A percentile compares a stretch with the other conserved stretches of the same genome.
Conservation (phyloP, 2,329 filamentous ascomycete species). For the Diplodia seriata region DNA sequence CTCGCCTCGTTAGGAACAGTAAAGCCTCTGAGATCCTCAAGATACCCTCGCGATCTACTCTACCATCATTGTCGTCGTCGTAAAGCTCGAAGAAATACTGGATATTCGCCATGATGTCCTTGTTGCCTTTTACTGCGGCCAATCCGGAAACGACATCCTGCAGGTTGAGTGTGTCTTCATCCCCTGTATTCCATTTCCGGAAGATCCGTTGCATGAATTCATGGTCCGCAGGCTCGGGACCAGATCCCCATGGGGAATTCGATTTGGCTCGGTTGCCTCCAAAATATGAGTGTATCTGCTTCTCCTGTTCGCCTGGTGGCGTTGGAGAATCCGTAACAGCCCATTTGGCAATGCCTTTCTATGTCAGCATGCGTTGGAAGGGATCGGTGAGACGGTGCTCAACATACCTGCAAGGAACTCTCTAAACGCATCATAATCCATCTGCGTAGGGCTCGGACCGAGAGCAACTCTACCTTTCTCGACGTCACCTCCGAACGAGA, state of each 20-base stretch:
- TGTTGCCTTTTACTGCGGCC: constrained; percentile 87
- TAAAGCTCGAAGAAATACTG: constrained; percentile 98
- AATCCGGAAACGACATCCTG: constrained; percentile 93
- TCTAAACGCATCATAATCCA: constrained; percentile 97
- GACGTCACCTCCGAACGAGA: constrained; percentile 59
- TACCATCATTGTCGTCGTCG: constrained; percentile 89
- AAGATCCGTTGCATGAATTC: constrained; percentile 93
- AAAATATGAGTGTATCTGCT: constrained; percentile 65
- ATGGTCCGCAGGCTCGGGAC: constrained; percentile 82
- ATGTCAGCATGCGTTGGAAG: constrained; percentile 22
- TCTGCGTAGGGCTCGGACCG: constrained; percentile 86
- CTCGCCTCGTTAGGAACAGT: constrained; percentile 87
- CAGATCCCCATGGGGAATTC: constrained; percentile 63
- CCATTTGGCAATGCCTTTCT: constrained; percentile 80
- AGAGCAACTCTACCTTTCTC: constrained; percentile 88
- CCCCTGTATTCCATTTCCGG: constrained; percentile 83
- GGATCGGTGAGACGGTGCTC: background rate
- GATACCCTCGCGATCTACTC: constrained; percentile 93
- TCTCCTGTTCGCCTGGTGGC: constrained; percentile 61
- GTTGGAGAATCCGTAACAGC: constrained; percentile 85
- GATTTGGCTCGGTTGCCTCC: constrained; percentile 52
- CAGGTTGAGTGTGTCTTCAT: constrained; percentile 77
- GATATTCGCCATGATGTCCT: constrained; percentile 97
- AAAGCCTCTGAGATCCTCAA: constrained; percentile 92
- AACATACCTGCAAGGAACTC: constrained; percentile 77